Base-by-base conservation (phyloP, 2,329 filamentous ascomycete genomes). In the Cyanodermella asteris region DNA sequence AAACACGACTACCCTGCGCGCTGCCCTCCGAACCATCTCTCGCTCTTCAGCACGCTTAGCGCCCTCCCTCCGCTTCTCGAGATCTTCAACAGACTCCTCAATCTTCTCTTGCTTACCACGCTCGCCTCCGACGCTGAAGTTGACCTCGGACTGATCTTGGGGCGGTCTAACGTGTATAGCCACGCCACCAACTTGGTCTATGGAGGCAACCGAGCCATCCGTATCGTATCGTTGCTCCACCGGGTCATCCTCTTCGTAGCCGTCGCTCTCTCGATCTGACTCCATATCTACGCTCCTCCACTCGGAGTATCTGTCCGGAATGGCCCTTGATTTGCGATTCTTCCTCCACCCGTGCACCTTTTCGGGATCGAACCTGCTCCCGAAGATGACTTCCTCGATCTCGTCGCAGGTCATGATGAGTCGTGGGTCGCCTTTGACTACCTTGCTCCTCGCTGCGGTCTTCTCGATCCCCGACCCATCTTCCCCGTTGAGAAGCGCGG, bases 51-150 rank as follows among this genome's bases (percentile, higher is more conserved):
- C n/a, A n/a, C n/a, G n/a, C n/a, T n/a, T n/a, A n/a, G n/a, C n/a
- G n/a, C n/a, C n/a, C n/a, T n/a, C n/a, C n/a, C n/a, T n/a, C n/a
- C n/a, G n/a, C n/a, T 23, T 23, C 7, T 15, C 10, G 5, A 23
- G 22, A 14, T 16, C 17, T 7, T 23, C 22, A 5, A 16, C 10
- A 2, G 11, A 16, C 13, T 23, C 22, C 4, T 51, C 44, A 5
- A 50, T 45, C n/a, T 53, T 49, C 38, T 66, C 62, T 5, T 57
- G 56, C 31, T 51, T 44, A 0, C 61, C 59, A 28, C 61, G 62
- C 33, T 65, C 61, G 2, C 63, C 61, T 11, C 60, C 53, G 0
- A 64, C 50, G 29, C 59, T 62, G 21, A 57, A 59, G 25, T 67
- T 66, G 31, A 65, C 56, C 22, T 63, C 52, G 6, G 59, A 59